Percentiles rank a stretch among this genome's conserved stretches.
These are phyloP conservation scores for Suaeda aralocaspica DNA, from an alignment of 148 eudicot genomes.

Conservation along the genomic window DNA sequence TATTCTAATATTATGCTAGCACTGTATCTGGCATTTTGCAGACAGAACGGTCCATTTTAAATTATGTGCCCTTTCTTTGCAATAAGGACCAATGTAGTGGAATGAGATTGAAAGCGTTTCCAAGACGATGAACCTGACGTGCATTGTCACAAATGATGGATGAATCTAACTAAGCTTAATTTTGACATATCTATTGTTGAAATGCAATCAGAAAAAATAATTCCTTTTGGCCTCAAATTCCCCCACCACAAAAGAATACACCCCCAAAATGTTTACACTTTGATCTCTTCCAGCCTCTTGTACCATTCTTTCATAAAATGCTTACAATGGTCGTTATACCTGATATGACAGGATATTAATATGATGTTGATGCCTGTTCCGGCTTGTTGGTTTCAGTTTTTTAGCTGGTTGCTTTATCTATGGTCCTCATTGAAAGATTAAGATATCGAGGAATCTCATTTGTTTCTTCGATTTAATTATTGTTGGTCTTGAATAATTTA, in stretches of 20 bases:
- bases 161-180: slow-evolving; percentile 12
- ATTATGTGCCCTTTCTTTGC: slow-evolving; percentile 27
- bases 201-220: background rate
- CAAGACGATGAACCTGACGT: slow-evolving; percentile 25
- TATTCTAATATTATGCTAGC: slow-evolving; percentile 14
- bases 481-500: slow-evolving; percentile 14
- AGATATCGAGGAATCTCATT: background rate
- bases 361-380: slow-evolving; percentile 12
- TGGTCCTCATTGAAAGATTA: slow-evolving; percentile 3
- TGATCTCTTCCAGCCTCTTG: slow-evolving; percentile 6
- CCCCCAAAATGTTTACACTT: background rate
- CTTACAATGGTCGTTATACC: background rate
- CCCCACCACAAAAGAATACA: background rate
- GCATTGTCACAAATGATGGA: slow-evolving; percentile 8
- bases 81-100: slow-evolving; percentile 26
- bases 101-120: slow-evolving; percentile 12
- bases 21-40: slow-evolving; percentile 13
- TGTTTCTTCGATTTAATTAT: slow-evolving; percentile 14
- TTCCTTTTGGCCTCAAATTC: background rate
- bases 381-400: slow-evolving; percentile 8
- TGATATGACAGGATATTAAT: slow-evolving; percentile 20
- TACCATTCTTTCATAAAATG: background rate
- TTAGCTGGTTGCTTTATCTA: slow-evolving; percentile 5
- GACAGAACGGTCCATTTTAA: slow-evolving; percentile 9
- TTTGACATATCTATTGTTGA: background rate